These are phyloP conservation scores for Cercospora sesami DNA, from an alignment of 2,329 filamentous ascomycete species.

Conservation along the genomic window DNA sequence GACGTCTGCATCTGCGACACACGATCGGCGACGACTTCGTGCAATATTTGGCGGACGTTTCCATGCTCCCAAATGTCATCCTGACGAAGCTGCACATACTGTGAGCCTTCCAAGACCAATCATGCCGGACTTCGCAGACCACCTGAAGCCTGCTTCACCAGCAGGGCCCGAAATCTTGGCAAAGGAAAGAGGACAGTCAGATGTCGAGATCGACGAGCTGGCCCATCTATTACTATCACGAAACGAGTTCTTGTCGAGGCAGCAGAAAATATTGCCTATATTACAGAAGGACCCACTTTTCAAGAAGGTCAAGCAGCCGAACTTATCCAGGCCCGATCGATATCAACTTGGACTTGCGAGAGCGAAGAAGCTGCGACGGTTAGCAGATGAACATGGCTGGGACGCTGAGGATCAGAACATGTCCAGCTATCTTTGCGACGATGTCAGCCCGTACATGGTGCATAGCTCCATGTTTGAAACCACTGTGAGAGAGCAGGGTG, in stretches of 20 bases:
- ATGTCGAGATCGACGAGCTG: slow-evolving; percentile 48
- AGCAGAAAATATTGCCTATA: slow-evolving; percentile 49
- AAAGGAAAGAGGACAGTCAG: slow-evolving; percentile 48
- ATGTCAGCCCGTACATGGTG: slow-evolving; percentile 55
- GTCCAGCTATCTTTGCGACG: slow-evolving; percentile 55
- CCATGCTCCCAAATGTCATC: background rate
- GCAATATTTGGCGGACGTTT: background rate
- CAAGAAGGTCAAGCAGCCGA: slow-evolving; percentile 52
- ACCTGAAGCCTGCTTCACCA: slow-evolving; percentile 48
- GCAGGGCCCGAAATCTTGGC: slow-evolving; percentile 50
- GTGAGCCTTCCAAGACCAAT: background rate
- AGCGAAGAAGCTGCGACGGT: slow-evolving; percentile 52
- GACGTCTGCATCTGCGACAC: slow-evolving; percentile 5
- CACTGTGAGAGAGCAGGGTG: slow-evolving; percentile 54
- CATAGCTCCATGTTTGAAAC: slow-evolving; percentile 55
- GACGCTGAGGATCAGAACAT: slow-evolving; percentile 53
- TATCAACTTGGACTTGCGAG: slow-evolving; percentile 56
- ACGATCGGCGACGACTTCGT: background rate
- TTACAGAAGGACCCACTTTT: slow-evolving; percentile 52
- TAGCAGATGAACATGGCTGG: slow-evolving; percentile 51
- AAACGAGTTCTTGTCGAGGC: slow-evolving; percentile 52
- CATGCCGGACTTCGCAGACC: slow-evolving; percentile 54
- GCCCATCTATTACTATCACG: slow-evolving; percentile 49
- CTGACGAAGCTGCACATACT: no score
- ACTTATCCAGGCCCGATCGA: slow-evolving; percentile 53